Evolutionary conservation across 345 rosid genomes (phyloP).

Genomic region (Salix udensis): DNA sequence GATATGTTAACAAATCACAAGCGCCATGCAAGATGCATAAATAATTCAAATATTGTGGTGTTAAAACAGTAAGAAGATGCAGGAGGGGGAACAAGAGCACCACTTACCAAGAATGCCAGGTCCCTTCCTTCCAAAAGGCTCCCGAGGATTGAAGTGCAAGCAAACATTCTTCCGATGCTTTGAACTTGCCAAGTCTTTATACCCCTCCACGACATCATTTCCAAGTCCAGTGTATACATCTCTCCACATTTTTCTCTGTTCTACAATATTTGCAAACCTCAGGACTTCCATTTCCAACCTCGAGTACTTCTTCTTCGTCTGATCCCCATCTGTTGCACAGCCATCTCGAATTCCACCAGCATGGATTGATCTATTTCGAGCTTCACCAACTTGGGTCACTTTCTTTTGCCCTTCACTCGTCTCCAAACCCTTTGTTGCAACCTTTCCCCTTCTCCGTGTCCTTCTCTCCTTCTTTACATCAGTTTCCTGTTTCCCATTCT

Average conservation of each 20-base stretch:
- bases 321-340: conserved; percentile 10
- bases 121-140: conserved; percentile 15
- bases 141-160: conserved; percentile 26
- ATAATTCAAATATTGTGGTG: background rate
- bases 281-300: conserved; percentile 64
- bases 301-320: conserved; percentile 38
- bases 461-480: conserved; percentile 43
- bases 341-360: conserved; percentile 1
- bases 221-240: conserved; percentile 49
- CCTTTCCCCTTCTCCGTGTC: conserved; percentile 41
- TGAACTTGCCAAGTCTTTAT: conserved; percentile 39
- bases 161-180: conserved; percentile 40
- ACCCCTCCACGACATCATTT: conserved; percentile 45
- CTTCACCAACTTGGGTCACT: conserved; percentile 18
- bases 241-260: conserved; percentile 66
- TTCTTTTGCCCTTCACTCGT: conserved; percentile 13
- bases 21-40: background rate
- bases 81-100: background rate
- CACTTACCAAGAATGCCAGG: conserved; percentile 44
- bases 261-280: conserved; percentile 53
- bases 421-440: conserved; percentile 18
- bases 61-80: background rate
- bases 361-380: background rate
- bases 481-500: conserved; percentile 33
- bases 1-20: background rate